A percentile compares a stretch with the other conserved stretches of the same genome.
phyloP scores from a whole-genome alignment of 192 early-diverging fungal genomes.

The Podila epicladia region DNA sequence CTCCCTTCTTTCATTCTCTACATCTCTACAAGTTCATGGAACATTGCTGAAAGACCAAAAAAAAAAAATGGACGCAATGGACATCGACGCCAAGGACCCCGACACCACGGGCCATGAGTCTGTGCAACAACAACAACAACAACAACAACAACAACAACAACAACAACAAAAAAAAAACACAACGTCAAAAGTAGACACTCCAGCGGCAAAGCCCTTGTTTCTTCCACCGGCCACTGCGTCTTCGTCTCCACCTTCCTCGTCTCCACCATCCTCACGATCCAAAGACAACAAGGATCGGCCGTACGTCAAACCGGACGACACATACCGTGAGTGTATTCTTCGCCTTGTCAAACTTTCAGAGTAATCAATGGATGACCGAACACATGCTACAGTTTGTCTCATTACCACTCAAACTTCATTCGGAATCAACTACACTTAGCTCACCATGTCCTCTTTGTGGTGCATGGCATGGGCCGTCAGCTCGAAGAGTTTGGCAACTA shows the following conservation, averaged over 20 bases:
- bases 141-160: background rate
- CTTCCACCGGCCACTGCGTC: background rate
- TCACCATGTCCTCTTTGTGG: constrained; percentile 60
- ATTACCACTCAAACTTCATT: too few species aligned
- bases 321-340: background rate
- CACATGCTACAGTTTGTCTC: background rate
- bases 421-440: constrained; percentile 4
- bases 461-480: constrained; percentile 64
- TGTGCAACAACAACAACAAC: background rate
- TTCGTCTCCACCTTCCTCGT: background rate
- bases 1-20: background rate
- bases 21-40: background rate
- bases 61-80: background rate
- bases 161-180: background rate
- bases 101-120: background rate
- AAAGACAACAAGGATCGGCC: background rate
- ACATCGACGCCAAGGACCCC: background rate
- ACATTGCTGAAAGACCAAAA: background rate
- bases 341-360: background rate
- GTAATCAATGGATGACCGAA: background rate
- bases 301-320: background rate
- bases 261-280: background rate
- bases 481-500: constrained; percentile 58
- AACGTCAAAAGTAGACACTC: too few species aligned
- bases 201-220: background rate